These are phyloP conservation scores for Oenanthe javanica DNA, from an alignment of 140 eudicot genomes.

Conservation along the genomic window DNA sequence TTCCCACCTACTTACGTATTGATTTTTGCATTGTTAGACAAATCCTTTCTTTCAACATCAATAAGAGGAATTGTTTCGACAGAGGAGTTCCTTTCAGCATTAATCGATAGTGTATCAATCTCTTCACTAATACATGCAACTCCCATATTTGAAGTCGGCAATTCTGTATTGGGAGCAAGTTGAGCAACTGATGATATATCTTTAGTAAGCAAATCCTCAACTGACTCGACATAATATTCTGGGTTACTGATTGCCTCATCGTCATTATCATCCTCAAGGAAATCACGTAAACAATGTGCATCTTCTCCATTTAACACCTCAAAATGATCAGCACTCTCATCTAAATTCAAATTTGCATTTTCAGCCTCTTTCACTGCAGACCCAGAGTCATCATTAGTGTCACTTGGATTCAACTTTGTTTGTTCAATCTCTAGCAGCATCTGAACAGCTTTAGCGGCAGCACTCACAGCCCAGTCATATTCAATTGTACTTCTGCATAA, in stretches of 20 bases:
- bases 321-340: slow-evolving; percentile 20
- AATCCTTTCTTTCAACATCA: not conserved
- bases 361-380: slow-evolving; percentile 28
- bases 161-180: not conserved
- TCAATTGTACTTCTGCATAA: slow-evolving; percentile 34
- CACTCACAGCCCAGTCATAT: slow-evolving; percentile 33
- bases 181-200: slow-evolving; percentile 18
- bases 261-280: slow-evolving; percentile 23
- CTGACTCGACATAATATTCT: slow-evolving; percentile 2
- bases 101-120: not conserved
- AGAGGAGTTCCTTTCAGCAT: not conserved
- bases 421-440: slow-evolving; percentile 41
- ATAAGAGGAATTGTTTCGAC: not conserved
- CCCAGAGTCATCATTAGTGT: slow-evolving; percentile 19
- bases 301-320: slow-evolving; percentile 25
- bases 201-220: not conserved
- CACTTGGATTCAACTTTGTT: slow-evolving; percentile 21
- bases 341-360: slow-evolving; percentile 17
- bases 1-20: not conserved
- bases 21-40: not conserved
- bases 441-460: slow-evolving; percentile 41
- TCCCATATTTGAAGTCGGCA: not conserved
- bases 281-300: slow-evolving; percentile 17
- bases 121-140: not conserved
- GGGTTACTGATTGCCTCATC: slow-evolving; percentile 10